phyloP scores from a whole-genome alignment of 2,329 filamentous ascomycete genomes.

The Beauveria bassiana region DNA sequence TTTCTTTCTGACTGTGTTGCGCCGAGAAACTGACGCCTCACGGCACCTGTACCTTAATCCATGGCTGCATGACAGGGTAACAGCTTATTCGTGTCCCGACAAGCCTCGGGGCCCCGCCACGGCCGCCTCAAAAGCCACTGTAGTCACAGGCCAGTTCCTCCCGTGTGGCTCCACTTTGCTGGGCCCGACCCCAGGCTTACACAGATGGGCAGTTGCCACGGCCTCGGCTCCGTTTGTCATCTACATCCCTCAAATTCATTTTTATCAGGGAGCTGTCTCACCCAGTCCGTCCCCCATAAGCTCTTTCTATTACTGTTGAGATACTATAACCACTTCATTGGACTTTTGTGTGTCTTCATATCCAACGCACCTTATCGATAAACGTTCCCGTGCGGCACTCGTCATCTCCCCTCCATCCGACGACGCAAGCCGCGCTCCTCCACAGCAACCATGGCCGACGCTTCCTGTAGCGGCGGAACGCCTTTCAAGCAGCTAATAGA shows the following conservation, averaged over 20 bases:
- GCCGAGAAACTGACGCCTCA: too few relatives aligned
- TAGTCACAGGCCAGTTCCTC: slow-evolving; percentile 2
- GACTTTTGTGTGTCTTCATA: neutral
- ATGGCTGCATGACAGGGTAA: too few relatives aligned
- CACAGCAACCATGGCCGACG: slow-evolving; percentile 28
- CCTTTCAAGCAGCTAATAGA: slow-evolving; percentile 37
- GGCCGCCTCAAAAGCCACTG: neutral
- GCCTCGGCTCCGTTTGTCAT: slow-evolving; percentile 6
- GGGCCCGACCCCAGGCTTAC: neutral
- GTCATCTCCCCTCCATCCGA: neutral
- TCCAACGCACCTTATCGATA: too few relatives aligned
- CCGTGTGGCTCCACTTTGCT: neutral
- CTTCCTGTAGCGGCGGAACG: slow-evolving; percentile 33
- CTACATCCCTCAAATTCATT: neutral
- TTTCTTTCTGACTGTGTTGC: too few relatives aligned
- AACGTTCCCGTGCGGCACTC: neutral
- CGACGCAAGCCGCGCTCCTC: neutral
- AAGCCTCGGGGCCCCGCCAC: slow-evolving; percentile 1
- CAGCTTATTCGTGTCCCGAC: neutral
- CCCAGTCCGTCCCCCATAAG: neutral
- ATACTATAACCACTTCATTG: neutral
- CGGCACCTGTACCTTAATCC: too few relatives aligned
- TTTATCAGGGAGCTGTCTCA: neutral
- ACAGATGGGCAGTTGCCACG: neutral
- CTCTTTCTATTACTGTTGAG: neutral